Evolutionary conservation across 2,329 filamentous ascomycete species (phyloP).

Genomic region (Akanthomyces muscarius): DNA sequence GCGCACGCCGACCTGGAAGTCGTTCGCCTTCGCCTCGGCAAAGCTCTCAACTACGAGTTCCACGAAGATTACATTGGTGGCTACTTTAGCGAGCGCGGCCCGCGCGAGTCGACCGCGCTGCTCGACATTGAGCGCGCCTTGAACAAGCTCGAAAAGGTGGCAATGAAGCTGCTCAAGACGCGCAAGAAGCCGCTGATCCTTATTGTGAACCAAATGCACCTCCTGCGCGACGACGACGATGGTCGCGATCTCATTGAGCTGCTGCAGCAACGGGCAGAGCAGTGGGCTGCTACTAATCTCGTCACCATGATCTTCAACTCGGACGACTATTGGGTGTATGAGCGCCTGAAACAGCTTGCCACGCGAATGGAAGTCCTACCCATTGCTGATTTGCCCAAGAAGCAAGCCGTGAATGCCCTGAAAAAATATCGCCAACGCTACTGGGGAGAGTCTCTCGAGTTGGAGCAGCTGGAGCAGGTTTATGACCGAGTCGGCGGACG

Average conservation of each 20-base stretch:
- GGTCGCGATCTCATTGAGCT: conserved; percentile 92
- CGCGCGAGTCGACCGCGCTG: conserved; percentile 84
- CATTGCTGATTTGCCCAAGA: conserved; percentile 76
- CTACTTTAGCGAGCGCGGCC: conserved; percentile 90
- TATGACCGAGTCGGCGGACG: conserved; percentile 86
- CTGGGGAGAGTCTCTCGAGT: conserved; percentile 56
- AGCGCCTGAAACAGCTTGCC: conserved; percentile 84
- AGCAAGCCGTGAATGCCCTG: conserved; percentile 71
- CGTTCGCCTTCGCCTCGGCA: conserved; percentile 86
- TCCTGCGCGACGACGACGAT: conserved; percentile 86
- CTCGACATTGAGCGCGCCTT: conserved; percentile 94
- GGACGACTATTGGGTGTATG: conserved; percentile 98
- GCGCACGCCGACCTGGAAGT: conserved; percentile 94
- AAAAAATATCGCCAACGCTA: conserved; percentile 77
- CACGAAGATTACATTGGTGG: conserved; percentile 97
- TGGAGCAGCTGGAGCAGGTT: conserved; percentile 64
- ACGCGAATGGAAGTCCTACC: conserved; percentile 93
- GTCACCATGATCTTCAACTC: conserved; percentile 93
- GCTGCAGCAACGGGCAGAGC: conserved; percentile 90
- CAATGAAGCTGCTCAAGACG: conserved; percentile 62
- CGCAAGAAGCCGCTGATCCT: conserved; percentile 72
- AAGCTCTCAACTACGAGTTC: conserved; percentile 92
- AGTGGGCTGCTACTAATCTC: conserved; percentile 89
- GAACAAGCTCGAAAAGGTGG: conserved; percentile 97
- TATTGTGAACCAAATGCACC: conserved; percentile 90